phyloP scores from a whole-genome alignment of 225 moss, liverwort and hornwort species.

The Asterella californica region DNA sequence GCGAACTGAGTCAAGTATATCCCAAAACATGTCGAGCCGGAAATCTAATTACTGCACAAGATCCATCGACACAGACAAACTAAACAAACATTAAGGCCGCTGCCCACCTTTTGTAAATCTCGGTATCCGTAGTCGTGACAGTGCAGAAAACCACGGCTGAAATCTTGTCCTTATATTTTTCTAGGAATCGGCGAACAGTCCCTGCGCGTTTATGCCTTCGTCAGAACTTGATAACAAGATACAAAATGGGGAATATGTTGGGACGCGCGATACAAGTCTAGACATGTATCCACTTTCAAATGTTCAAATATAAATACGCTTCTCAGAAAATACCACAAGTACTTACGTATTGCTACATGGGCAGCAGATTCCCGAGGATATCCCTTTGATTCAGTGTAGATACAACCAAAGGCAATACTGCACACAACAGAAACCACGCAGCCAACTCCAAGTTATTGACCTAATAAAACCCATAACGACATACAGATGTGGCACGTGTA shows the following conservation, averaged over 20 bases:
- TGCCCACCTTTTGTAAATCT: slow-evolving; percentile 83
- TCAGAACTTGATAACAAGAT: background rate
- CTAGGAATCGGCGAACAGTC: slow-evolving; percentile 89
- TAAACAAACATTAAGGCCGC: background rate
- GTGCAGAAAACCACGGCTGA: slow-evolving; percentile 87
- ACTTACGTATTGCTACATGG: slow-evolving; percentile 96
- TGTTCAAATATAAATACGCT: background rate
- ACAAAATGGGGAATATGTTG: background rate
- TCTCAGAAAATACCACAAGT: background rate
- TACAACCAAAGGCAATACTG: slow-evolving; percentile 92
- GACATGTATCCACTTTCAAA: background rate
- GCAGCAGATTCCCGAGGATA: slow-evolving; percentile 97
- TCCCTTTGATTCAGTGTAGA: slow-evolving; percentile 93
- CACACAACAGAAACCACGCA: slow-evolving; percentile 19
- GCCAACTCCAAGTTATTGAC: background rate
- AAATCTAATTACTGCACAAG: background rate
- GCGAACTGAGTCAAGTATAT: background rate
- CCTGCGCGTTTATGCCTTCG: slow-evolving; percentile 36
- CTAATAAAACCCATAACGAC: background rate
- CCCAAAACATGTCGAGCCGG: background rate
- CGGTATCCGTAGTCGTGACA: slow-evolving; percentile 70
- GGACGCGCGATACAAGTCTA: background rate
- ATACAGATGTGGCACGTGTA: background rate
- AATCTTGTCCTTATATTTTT: slow-evolving; percentile 85
- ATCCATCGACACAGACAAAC: background rate